phyloP scores from a whole-genome alignment of 2,329 filamentous ascomycete genomes.

The Diplodia sapinea region DNA sequence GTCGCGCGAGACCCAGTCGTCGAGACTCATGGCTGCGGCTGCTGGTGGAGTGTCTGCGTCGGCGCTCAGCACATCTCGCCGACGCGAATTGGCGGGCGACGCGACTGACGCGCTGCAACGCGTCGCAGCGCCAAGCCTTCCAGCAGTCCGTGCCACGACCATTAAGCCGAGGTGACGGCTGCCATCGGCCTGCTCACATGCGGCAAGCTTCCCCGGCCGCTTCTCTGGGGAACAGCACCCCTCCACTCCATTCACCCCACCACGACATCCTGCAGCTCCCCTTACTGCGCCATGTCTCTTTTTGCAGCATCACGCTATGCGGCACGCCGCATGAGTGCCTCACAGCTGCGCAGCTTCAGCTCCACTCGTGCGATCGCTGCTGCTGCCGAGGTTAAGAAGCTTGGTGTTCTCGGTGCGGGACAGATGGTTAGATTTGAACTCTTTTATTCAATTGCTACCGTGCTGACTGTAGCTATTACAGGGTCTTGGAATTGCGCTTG shows the following conservation, averaged over 20 bases:
- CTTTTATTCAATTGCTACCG: neutral
- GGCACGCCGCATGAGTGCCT: conserved; percentile 36
- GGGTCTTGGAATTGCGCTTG: conserved; percentile 94
- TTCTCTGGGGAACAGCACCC: neutral
- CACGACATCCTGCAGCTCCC: neutral
- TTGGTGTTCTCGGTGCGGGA: conserved; percentile 92
- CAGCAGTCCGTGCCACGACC: neutral
- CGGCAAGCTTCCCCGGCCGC: conserved; percentile 8
- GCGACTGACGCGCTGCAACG: conserved; percentile 27
- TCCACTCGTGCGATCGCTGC: conserved; percentile 64
- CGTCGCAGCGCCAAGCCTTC: conserved; percentile 7
- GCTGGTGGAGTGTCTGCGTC: conserved; percentile 6
- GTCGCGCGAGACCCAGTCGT: conserved; percentile 53
- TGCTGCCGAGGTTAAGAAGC: conserved; percentile 76
- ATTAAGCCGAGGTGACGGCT: conserved; percentile 29
- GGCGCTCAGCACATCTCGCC: neutral
- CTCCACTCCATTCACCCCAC: neutral
- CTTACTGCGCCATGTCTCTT: conserved; percentile 40
- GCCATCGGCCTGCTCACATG: conserved; percentile 24
- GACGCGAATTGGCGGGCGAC: conserved; percentile 22
- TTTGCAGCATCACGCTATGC: conserved; percentile 41
- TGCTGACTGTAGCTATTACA: conserved; percentile 51
- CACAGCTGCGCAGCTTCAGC: conserved; percentile 66
- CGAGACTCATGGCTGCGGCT: conserved; percentile 37
- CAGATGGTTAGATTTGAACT: conserved; percentile 75